Percentiles rank a stretch among this genome's conserved stretches.
Conservation (phyloP, 345 rosid genomes). For the Mangifera indica region DNA sequence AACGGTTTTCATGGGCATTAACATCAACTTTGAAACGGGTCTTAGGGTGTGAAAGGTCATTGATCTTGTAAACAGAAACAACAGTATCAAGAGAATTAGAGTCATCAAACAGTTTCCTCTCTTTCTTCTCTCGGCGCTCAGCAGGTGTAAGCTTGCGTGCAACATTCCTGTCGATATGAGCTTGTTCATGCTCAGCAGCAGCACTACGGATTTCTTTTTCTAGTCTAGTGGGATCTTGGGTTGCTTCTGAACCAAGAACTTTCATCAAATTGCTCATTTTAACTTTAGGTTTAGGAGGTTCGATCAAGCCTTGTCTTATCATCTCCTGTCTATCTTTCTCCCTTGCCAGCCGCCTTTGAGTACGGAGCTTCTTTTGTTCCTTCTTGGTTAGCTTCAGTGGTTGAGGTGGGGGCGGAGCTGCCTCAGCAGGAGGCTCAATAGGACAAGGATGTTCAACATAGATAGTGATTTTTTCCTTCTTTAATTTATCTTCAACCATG, state of each 20-base stretch:
- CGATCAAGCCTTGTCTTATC: conserved; percentile 93
- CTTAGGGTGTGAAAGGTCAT: conserved; percentile 76
- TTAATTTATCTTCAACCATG: conserved; percentile 43
- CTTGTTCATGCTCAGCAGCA: conserved; percentile 97
- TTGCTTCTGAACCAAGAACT: conserved; percentile 95
- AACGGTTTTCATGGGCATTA: conserved; percentile 80
- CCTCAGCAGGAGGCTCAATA: conserved; percentile 92
- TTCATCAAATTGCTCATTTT: conserved; percentile 96
- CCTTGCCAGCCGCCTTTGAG: conserved; percentile 85
- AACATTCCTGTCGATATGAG: conserved; percentile 86
- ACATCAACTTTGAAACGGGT: conserved; percentile 90
- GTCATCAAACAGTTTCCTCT: conserved; percentile 88
- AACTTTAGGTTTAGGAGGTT: conserved; percentile 88
- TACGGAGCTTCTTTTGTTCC: conserved; percentile 93
- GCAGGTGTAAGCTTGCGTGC: conserved; percentile 95
- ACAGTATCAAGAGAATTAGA: conserved; percentile 59
- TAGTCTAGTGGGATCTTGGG: conserved; percentile 96
- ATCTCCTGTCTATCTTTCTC: conserved; percentile 95
- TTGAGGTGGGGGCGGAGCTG: conserved; percentile 95
- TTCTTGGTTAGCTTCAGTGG: conserved; percentile 89
- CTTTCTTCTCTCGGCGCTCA: conserved; percentile 91
- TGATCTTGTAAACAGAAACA: conserved; percentile 82
- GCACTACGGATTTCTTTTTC: conserved; percentile 91
- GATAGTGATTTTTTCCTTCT: conserved; percentile 69
- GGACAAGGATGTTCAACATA: conserved; percentile 93